Percentiles rank a stretch among this genome's conserved stretches.
phyloP scores from a whole-genome alignment of 805 yeast species.

The Candida lessepsii region DNA sequence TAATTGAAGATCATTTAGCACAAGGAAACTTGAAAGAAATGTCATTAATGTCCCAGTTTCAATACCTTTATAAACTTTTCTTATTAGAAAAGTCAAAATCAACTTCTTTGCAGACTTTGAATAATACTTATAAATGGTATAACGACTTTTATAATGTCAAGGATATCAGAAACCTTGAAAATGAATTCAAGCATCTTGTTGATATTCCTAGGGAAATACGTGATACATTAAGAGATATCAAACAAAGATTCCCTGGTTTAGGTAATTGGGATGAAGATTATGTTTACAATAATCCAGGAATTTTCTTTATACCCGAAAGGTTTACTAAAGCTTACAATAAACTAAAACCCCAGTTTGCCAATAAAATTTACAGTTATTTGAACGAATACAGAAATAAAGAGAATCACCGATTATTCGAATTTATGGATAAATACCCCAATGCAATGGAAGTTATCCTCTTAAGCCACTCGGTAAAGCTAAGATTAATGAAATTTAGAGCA shows the following conservation, averaged over 20 bases:
- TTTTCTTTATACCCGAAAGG: constrained; percentile 32
- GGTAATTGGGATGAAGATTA: constrained; percentile 12
- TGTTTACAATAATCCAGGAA: constrained; percentile 23
- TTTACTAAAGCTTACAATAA: constrained; percentile 22
- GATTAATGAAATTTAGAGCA: constrained; percentile 20
- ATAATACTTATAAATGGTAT: constrained; percentile 20
- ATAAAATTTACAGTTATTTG: constrained; percentile 18
- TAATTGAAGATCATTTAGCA: constrained; percentile 31
- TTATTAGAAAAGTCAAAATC: constrained; percentile 19
- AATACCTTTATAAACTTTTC: constrained; percentile 28
- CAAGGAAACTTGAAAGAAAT: constrained; percentile 31
- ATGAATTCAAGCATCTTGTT: constrained; percentile 10
- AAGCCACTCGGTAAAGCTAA: background rate
- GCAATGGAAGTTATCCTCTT: constrained; percentile 29
- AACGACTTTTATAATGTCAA: constrained; percentile 28
- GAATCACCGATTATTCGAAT: constrained; percentile 21
- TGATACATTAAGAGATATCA: background rate
- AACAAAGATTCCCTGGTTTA: constrained; percentile 9
- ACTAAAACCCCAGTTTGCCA: constrained; percentile 19
- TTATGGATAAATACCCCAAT: constrained; percentile 35
- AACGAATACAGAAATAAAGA: constrained; percentile 19
- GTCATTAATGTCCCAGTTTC: constrained; percentile 19
- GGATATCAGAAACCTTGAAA: constrained; percentile 9
- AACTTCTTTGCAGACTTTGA: constrained; percentile 15
- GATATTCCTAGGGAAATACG: constrained; percentile 1